phyloP scores from a whole-genome alignment of 495 filamentous ascomycete species.

The Neurospora terricola region DNA sequence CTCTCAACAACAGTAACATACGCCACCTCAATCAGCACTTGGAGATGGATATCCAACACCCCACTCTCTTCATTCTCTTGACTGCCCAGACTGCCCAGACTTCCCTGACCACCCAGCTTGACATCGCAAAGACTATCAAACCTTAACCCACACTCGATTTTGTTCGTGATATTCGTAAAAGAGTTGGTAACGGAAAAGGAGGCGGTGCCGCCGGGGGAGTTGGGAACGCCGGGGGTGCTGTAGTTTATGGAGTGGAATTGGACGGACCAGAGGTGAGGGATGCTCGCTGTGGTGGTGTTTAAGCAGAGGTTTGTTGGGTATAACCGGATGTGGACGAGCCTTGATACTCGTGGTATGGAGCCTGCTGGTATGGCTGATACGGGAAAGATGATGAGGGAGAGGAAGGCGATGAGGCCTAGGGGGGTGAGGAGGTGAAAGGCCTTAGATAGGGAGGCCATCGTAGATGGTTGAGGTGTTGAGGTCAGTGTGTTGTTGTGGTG shows the following conservation, averaged over 20 bases:
- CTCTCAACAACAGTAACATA: background rate
- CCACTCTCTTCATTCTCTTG: background rate
- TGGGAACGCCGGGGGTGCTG: background rate
- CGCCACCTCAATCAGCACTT: background rate
- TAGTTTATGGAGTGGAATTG: background rate
- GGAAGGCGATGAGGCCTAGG: background rate
- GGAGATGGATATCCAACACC: background rate
- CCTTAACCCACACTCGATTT: background rate
- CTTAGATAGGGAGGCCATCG: background rate
- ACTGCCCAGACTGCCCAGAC: too few relatives aligned
- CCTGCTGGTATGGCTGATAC: background rate
- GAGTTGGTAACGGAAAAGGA: slow-evolving; percentile 1
- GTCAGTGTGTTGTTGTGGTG: background rate
- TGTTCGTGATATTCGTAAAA: background rate
- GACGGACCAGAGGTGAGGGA: slow-evolving; percentile 3
- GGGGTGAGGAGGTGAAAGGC: background rate
- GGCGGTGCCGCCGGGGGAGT: background rate
- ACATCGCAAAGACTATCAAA: slow-evolving; percentile 3
- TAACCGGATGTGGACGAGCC: background rate
- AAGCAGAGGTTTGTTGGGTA: background rate
- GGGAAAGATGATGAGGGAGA: background rate
- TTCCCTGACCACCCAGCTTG: background rate
- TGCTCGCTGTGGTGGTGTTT: background rate
- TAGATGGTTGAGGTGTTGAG: background rate
- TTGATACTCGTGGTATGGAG: too few relatives aligned